A percentile compares a stretch with the other conserved stretches of the same genome.
Conservation (phyloP, 1,284 basidiomycete genomes). For the Heliocybe sulcata region DNA sequence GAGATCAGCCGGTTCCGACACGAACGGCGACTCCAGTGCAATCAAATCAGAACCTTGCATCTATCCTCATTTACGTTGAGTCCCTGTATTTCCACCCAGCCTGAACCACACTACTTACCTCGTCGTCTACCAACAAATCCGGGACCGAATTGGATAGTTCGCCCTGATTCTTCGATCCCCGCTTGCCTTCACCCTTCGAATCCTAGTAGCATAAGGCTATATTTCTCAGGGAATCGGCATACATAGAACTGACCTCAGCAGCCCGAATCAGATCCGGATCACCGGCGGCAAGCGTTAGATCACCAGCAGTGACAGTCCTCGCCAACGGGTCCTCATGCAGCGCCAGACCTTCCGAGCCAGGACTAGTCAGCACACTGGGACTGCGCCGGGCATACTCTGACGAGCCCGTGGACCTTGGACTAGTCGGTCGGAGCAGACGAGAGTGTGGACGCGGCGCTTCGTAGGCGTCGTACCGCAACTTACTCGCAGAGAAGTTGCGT, state of each 20-base stretch:
- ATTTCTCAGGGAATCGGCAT: background rate
- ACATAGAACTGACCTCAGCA: slow-evolving; percentile 20
- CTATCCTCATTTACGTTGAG: slow-evolving; percentile 17
- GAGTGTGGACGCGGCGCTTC: slow-evolving; percentile 45
- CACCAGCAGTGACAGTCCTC: slow-evolving; percentile 45
- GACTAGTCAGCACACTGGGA: slow-evolving; percentile 6
- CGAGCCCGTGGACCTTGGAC: slow-evolving; percentile 18
- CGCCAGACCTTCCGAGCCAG: background rate
- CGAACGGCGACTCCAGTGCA: slow-evolving; percentile 60
- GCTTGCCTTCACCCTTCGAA: no score
- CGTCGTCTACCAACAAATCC: slow-evolving; percentile 2
- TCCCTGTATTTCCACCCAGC: slow-evolving; percentile 4
- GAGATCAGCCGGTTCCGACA: slow-evolving; percentile 9
- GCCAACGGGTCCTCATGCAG: slow-evolving; percentile 24
- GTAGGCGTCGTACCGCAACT: slow-evolving; percentile 66
- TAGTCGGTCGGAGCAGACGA: slow-evolving; percentile 29
- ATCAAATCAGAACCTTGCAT: slow-evolving; percentile 52
- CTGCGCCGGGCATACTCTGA: slow-evolving; percentile 18
- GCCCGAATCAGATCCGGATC: slow-evolving; percentile 28
- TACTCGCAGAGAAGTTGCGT: slow-evolving; percentile 28
- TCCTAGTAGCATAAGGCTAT: no score
- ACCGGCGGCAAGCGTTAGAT: slow-evolving; percentile 44
- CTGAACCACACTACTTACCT: slow-evolving; percentile 17
- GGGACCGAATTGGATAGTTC: slow-evolving; percentile 8
- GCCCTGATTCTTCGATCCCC: background rate